Base-by-base conservation (phyloP, 495 filamentous ascomycete genomes). In the Neurospora cerealis region DNA sequence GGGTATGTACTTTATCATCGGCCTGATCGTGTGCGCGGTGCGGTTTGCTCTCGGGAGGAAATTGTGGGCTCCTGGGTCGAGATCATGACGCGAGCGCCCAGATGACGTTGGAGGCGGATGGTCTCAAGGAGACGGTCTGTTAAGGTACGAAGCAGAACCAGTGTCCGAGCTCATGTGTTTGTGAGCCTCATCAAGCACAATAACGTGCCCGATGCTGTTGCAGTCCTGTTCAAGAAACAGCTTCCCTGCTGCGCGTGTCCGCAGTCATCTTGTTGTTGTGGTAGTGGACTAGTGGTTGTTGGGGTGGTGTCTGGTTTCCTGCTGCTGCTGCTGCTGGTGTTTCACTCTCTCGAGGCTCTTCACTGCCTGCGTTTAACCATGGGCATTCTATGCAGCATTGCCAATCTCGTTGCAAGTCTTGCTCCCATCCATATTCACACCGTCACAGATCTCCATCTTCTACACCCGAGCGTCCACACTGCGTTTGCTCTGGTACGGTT, bases 11-110 rank as follows among this genome's bases (percentile, higher is more conserved):
- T 84, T 81, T 9, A 81, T 86, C 48, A 83, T 89, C 60, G 87
- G 86, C 9, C 76, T 83, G 19, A 79, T 87, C 40, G 83, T 88
- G 21, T 86, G 84, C 69, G 80, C 83, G 37, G 86, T 88, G 46
- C 85, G 85, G 77, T 85, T 86, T 69, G 85, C 85, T 11, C 79
- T 88, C 41, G 90, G 90, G 60, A 28, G 24, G 90, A 91, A 48
- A 95, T 88, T 0, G 92, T 94, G 0, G 93, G 93, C 74, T 95
- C 93, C 77, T 96, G 92, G 0, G 93, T 95, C 0, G 92, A 89
- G 39, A 95, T 90, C 42, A 95, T 73, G 17, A 94, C 83, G 1
- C 92, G 86, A 0, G 87, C 83, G 5, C 84, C 92, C 0, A 90
- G 79, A 78, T 95, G 92, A 10, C 93, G 89, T 77, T 95, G 91